Conservation (phyloP, 306 rosid species). For the Delonix regia region DNA sequence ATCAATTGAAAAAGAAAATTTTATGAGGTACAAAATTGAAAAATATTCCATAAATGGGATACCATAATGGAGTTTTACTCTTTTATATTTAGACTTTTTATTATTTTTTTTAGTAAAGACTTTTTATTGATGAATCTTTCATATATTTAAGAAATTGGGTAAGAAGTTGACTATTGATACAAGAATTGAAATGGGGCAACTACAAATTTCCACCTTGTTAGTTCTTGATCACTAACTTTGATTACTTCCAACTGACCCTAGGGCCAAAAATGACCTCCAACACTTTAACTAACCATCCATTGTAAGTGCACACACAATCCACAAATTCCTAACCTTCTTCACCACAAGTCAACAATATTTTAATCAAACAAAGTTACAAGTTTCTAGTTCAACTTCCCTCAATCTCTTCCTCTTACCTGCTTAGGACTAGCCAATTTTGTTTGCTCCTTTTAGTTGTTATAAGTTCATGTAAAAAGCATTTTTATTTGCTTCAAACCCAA, state of each 20-base stretch:
- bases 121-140: background rate
- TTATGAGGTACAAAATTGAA: too few relatives aligned
- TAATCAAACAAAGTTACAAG: background rate
- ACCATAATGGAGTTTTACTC: too few relatives aligned
- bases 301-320: slow-evolving; percentile 16
- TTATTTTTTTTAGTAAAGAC: too few relatives aligned
- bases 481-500: background rate
- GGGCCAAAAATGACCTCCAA: slow-evolving; percentile 9
- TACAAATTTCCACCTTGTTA: background rate
- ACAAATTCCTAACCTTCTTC: slow-evolving; percentile 47
- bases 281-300: slow-evolving; percentile 30
- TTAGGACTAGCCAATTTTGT: background rate
- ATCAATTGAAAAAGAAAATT: too few relatives aligned
- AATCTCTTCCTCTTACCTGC: slow-evolving; percentile 20
- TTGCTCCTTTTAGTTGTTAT: background rate
- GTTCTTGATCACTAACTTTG: background rate
- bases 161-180: background rate
- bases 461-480: slow-evolving; percentile 5
- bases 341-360: slow-evolving; percentile 26
- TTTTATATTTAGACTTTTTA: too few relatives aligned
- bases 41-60: too few relatives aligned
- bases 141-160: background rate
- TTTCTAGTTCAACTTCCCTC: slow-evolving; percentile 32
- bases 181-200: background rate
- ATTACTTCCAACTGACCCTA: slow-evolving; percentile 4